Evolutionary conservation across 768 basidiomycete species (phyloP).

Genomic region (Artomyces pyxidatus): DNA sequence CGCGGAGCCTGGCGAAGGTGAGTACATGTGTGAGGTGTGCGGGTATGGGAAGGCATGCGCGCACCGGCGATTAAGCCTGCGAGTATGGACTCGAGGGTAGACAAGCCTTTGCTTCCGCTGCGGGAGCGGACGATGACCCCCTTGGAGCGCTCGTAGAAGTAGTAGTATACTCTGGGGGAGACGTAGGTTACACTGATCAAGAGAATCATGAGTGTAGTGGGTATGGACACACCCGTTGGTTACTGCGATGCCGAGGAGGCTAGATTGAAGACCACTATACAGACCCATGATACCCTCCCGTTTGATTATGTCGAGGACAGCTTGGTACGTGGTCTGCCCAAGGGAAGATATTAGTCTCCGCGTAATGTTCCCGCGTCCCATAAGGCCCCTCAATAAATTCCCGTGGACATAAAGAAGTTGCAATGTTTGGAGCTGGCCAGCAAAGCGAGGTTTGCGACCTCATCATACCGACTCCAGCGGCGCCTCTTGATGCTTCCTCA

Average conservation of each 20-base stretch:
- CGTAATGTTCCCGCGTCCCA: too few relatives aligned
- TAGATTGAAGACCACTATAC: conserved; percentile 81
- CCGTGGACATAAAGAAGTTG: too few relatives aligned
- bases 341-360: too few relatives aligned
- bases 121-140: conserved; percentile 48
- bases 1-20: conserved; percentile 55
- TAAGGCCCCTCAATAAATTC: too few relatives aligned
- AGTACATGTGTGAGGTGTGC: background rate
- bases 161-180: conserved; percentile 74
- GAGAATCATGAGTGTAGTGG: too few relatives aligned
- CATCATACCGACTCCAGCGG: background rate
- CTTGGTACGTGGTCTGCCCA: conserved; percentile 59
- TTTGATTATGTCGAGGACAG: conserved; percentile 67
- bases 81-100: conserved; percentile 82
- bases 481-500: too few relatives aligned
- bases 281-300: conserved; percentile 79
- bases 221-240: conserved; percentile 87
- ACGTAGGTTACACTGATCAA: conserved; percentile 4
- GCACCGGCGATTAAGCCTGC: conserved; percentile 81
- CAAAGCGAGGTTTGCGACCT: background rate
- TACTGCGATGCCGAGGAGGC: conserved; percentile 82
- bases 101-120: conserved; percentile 58
- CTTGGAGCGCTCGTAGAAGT: conserved; percentile 75
- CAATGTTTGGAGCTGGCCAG: too few relatives aligned
- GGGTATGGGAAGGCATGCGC: conserved; percentile 6